Evolutionary conservation across 2,329 filamentous ascomycete species (phyloP), one percentile per base, ranked within the genome.

Genomic region (Stemphylium lycopersici): DNA sequence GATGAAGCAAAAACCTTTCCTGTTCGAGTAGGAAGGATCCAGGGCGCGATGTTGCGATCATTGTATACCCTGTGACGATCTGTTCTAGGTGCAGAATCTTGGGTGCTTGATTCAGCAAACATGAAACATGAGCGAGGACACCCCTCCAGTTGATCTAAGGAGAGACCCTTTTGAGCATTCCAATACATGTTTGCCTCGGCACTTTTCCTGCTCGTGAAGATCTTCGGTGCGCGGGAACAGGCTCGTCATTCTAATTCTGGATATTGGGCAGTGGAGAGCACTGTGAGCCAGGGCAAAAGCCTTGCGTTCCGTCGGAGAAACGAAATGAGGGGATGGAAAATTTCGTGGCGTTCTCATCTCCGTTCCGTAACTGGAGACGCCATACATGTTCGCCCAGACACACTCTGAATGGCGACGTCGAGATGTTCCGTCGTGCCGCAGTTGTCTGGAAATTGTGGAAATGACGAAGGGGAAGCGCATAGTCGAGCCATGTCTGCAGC

Each of bases 391-490:
- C 38, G 44, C 24, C 26, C 37, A 31, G 36, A 38, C 38, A 46
- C 48, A 55, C 36, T 60, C 34, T 52, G 52, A 48, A 47, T 32
- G 32, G 48, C 39, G 45, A 44, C 22, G 32, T 37, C 38, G 22
- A 48, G 41, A 43, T 53, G 39, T 48, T 48, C 55, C 51, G 54
- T 52, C 56, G 34, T 54, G 43, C 56, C 37, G 47, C 52, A 53
- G 54, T 10, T 29, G 26, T 11, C 26, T 29, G 26, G 8, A 29
- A 6, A 29, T 11, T 29, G 26, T 29, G 26, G 26, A 29, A 29
- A 29, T 29, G 8, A 29, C 26, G 22, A 29, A 11, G 26, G 26
- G 26, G 26, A 29, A 11, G 26, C 8, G 26, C 26, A 29, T 29
- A 10, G 6, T 29, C 26, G 26, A 29, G 26, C 26, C 26, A 29